Evolutionary conservation across 352 stramenopile genomes (phyloP), one percentile per base, ranked within the genome.

Genomic region (Globisporangium paroecandrum): DNA sequence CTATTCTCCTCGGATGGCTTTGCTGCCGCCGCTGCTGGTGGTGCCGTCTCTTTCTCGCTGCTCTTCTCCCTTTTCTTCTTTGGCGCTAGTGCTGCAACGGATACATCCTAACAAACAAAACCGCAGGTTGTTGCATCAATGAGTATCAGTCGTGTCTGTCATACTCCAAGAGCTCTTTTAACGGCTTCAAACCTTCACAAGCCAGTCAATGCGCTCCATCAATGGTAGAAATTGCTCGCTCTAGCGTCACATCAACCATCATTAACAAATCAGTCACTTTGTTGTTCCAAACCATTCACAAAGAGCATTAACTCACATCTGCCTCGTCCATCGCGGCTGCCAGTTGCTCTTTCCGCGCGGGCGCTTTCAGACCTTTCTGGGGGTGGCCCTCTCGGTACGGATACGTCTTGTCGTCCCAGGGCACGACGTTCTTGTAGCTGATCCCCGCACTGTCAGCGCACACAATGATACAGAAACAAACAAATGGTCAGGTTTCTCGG

Each of bases 341-440:
- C 4, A 65, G 43, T 13, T 65, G 60, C 10, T 65, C 43, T 34
- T 58, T 65, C 20, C 60, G 38, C 22, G 41, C 27, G 13, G 60
- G 29, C 15, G 60, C 41, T 34, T 68, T 61, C 53, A 47, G 47
- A 24, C 53, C 54, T 68, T 63, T 68, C 15, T 47, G 49, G 7
- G 63, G 63, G 22, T 63, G 63, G 1, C 63, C 63, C 15, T 62
- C 43, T 61, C 53, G 63, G 56, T 68, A 68, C n/a, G 63, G 63
- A 24, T 63, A 55, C n/a, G 38, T 57, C 20, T 36, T 41, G 25
- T 68, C 53, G 41, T 68, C 55, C 63, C 63, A 68, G 4, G 29
- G 63, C 12, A 68, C 55, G 10, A 63, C 43, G 13, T 51, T 55
- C 51, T 68, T 68, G 34, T 63, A 68, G 25, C 60, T 58, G 25